These are phyloP conservation scores for Penicillium sp. DNA, from an alignment of 2,329 filamentous ascomycete species.

Conservation along the genomic window DNA sequence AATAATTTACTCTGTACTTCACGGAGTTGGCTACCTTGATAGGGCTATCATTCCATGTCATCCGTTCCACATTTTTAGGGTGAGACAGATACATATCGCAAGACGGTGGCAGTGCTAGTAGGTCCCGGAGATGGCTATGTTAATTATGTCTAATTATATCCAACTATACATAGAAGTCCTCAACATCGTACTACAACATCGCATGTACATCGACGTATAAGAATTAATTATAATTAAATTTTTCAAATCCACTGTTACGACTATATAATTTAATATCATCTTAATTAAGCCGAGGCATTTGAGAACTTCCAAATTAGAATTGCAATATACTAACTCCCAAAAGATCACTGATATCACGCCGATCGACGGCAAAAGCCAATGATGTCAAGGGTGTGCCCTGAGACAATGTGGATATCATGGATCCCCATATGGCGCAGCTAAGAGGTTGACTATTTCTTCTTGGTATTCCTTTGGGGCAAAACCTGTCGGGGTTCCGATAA, in stretches of 20 bases:
- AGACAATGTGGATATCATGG: constrained; percentile 7
- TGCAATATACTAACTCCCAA: too few relatives aligned
- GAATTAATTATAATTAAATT: neutral
- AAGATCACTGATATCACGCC: neutral
- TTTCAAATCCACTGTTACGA: neutral
- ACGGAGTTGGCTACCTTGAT: neutral
- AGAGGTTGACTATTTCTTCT: neutral
- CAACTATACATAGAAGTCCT: neutral
- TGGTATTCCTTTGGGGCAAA: neutral
- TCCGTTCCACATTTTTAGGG: neutral
- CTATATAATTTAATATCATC: neutral
- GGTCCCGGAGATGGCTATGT: neutral
- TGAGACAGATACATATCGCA: neutral
- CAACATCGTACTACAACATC: too few relatives aligned
- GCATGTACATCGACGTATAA: neutral
- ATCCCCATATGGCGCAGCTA: neutral
- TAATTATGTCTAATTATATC: neutral
- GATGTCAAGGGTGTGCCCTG: constrained; percentile 3
- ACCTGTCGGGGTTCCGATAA: neutral
- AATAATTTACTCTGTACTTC: neutral
- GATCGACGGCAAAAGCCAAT: neutral
- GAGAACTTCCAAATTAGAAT: neutral
- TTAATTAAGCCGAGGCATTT: neutral
- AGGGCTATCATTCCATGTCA: neutral
- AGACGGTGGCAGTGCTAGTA: neutral